phyloP scores from a whole-genome alignment of 2,329 filamentous ascomycete genomes.

The Pyrenochaeta sp. region DNA sequence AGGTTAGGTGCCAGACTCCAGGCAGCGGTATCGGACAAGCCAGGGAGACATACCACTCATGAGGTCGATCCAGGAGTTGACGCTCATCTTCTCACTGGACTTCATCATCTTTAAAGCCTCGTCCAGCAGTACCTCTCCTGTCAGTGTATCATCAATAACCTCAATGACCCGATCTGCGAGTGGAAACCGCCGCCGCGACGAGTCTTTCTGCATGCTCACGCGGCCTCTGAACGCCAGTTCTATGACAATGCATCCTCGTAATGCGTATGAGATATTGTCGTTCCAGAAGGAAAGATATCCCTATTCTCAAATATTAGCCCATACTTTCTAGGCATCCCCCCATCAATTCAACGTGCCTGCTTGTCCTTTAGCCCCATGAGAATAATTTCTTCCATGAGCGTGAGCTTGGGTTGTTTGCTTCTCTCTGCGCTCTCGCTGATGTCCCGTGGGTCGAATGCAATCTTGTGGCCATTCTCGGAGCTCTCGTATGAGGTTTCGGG shows the following conservation, averaged over 20 bases:
- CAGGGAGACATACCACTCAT: conserved; percentile 80
- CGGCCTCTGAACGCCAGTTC: conserved; percentile 95
- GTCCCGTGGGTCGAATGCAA: conserved; percentile 95
- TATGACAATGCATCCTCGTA: conserved; percentile 97
- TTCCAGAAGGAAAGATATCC: conserved; percentile 99
- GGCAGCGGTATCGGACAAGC: conserved; percentile 4
- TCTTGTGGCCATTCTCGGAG: conserved; percentile 96
- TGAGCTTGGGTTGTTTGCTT: conserved; percentile 97
- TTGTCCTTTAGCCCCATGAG: conserved; percentile 97
- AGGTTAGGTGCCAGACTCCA: conserved; percentile 26
- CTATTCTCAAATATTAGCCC: conserved; percentile 57
- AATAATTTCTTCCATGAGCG: conserved; percentile 97
- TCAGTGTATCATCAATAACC: conserved; percentile 95
- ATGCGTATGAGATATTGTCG: conserved; percentile 98
- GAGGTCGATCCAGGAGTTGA: conserved; percentile 97
- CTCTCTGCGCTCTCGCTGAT: conserved; percentile 96
- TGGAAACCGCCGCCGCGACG: conserved; percentile 88
- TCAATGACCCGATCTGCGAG: conserved; percentile 94
- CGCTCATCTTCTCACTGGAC: conserved; percentile 99
- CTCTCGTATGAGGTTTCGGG: conserved; percentile 87
- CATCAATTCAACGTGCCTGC: conserved; percentile 70
- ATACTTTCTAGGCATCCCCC: conserved; percentile 11
- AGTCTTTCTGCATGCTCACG: conserved; percentile 98
- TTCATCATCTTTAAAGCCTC: conserved; percentile 99
- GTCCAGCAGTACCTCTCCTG: conserved; percentile 95